Evolutionary conservation across 768 basidiomycete species (phyloP).

Genomic region (Wakefieldia striispora): DNA sequence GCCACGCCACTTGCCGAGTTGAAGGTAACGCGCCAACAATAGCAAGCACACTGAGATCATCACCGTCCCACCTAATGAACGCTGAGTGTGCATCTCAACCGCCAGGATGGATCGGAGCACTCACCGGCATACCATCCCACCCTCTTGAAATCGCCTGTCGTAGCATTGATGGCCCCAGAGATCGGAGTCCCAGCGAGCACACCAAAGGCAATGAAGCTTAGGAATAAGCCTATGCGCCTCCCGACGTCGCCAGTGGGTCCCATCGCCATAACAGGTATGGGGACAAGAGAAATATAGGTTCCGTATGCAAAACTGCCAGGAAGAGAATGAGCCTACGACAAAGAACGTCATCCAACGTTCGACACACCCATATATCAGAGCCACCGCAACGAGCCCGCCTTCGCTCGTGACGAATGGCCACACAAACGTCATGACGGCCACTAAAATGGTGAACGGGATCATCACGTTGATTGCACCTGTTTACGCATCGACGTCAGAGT

Average conservation of each 20-base stretch:
- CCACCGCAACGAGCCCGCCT: conserved; percentile 47
- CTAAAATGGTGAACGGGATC: conserved; percentile 55
- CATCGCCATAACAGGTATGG: conserved; percentile 58
- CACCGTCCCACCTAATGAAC: conserved; percentile 35
- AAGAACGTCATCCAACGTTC: neutral
- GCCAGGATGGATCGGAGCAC: neutral
- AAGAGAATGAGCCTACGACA: neutral
- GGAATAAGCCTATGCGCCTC: conserved; percentile 60
- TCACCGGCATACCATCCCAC: conserved; percentile 42
- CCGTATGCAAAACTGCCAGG: conserved; percentile 55
- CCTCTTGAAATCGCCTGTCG: conserved; percentile 44
- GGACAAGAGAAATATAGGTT: conserved; percentile 54
- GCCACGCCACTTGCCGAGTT: conserved; percentile 38
- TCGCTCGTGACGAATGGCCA: conserved; percentile 65
- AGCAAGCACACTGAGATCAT: conserved; percentile 43
- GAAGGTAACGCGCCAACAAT: conserved; percentile 38
- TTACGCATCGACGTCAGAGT: neutral
- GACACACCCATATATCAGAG: conserved; percentile 63
- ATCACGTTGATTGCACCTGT: conserved; percentile 68
- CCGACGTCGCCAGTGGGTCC: conserved; percentile 63
- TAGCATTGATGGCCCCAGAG: conserved; percentile 61
- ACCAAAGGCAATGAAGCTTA: conserved; percentile 59
- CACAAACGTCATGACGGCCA: conserved; percentile 57
- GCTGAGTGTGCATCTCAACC: no score
- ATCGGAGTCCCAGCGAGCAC: conserved; percentile 71